These are phyloP conservation scores for Ophiobolus disseminans DNA, from an alignment of 2,329 filamentous ascomycete genomes.

Conservation along the genomic window DNA sequence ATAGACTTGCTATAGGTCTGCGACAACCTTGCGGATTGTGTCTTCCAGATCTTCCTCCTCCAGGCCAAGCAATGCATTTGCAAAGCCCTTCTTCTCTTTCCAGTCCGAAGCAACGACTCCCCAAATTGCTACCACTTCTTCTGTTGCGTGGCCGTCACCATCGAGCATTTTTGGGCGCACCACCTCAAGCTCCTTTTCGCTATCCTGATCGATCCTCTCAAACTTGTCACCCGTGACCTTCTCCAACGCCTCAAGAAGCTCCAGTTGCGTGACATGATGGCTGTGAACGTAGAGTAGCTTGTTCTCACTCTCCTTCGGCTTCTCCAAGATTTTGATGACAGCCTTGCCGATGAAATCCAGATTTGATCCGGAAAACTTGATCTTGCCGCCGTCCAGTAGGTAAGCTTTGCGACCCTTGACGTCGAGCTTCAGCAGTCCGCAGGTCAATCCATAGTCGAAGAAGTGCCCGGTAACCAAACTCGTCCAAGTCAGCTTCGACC, in stretches of 20 bases:
- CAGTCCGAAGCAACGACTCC: slow-evolving; percentile 46
- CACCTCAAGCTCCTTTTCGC: slow-evolving; percentile 35
- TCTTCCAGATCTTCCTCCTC: slow-evolving; percentile 41
- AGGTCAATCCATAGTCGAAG: slow-evolving; percentile 65
- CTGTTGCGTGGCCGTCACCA: slow-evolving; percentile 39
- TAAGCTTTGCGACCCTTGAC: slow-evolving; percentile 59
- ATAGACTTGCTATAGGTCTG: slow-evolving; percentile 13
- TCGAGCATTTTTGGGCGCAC: slow-evolving; percentile 42
- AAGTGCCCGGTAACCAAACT: slow-evolving; percentile 65
- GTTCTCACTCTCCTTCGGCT: slow-evolving; percentile 59
- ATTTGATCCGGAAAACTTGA: slow-evolving; percentile 61
- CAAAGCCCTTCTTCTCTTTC: slow-evolving; percentile 39
- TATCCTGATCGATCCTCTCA: slow-evolving; percentile 53
- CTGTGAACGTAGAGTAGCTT: slow-evolving; percentile 65
- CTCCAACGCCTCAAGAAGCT: slow-evolving; percentile 64
- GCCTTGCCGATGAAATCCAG: slow-evolving; percentile 61
- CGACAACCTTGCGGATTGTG: slow-evolving; percentile 35
- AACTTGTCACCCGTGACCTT: slow-evolving; percentile 60
- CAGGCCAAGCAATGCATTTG: slow-evolving; percentile 42
- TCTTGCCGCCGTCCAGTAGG: slow-evolving; percentile 65
- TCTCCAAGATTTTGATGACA: slow-evolving; percentile 59
- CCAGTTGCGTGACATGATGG: slow-evolving; percentile 65
- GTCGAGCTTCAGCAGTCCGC: slow-evolving; percentile 61
- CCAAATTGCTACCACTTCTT: slow-evolving; percentile 45
- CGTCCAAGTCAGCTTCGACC: slow-evolving; percentile 63